Base-by-base conservation (phyloP, 192 early-diverging fungal species). In the Chytriomyces hyalinus region DNA sequence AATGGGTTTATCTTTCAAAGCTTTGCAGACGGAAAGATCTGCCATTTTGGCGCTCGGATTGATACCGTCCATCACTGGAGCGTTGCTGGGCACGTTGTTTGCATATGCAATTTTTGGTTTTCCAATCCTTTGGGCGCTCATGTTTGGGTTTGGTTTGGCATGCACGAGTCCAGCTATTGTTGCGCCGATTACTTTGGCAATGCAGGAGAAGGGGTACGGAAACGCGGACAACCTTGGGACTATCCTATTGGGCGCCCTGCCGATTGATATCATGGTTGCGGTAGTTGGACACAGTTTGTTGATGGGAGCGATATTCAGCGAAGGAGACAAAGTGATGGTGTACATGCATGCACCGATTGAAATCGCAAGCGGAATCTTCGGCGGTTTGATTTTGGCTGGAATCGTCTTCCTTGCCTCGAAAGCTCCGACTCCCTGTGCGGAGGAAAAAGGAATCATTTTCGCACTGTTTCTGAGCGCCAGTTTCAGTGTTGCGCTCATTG, bases 11-110 rank as follows among this genome's bases (percentile, higher is more conserved):
- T 65, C 63, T 13, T 65, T 65, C 63, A 2, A 43, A 43, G 26
- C 17, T 0, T 26, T 65, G 24, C 63, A 6, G 36, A 26, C 20
- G 2, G 13, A 26, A 11, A 22, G 15, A 43, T 1, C 13, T 15
- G 24, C 63, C 4, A 65, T 65, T 26, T 26, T 65, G 11, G 36
- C 63, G 15, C 11, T 65, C 1, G 63, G 63, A 13, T 43, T 65
- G 17, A 65, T 65, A 1, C 63, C 63, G 26, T 65, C 63, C 63
- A 65, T 65, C 26, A 15, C 63, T 65, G 63, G 63, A 1, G 63
- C 63, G 20, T 43, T 65, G 63, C 24, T 65, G 20, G 63, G 24
- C 26, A 43, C 63, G 11, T 26, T 65, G 2, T 65, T 65, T 65
- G 63, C 1, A 1, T 4, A 65, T 26, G 15, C 36, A 20, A 43